Evolutionary conservation across 768 basidiomycete genomes (phyloP).

Genomic region (Trametes cingulata): DNA sequence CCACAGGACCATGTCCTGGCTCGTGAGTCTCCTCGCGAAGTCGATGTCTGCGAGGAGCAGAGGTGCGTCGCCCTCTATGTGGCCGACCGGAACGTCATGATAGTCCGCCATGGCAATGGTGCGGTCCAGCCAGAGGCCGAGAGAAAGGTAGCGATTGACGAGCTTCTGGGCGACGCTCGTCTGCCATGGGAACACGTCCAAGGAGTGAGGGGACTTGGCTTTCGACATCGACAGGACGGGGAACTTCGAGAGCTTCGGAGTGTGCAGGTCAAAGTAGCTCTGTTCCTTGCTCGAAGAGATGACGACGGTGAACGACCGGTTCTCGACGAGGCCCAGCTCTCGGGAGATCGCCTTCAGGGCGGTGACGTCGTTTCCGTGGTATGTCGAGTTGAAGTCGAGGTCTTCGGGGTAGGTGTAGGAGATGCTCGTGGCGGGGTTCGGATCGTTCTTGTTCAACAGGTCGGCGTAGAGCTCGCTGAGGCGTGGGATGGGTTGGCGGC

Average conservation of each 20-base stretch:
- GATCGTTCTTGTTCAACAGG: constrained; percentile 52
- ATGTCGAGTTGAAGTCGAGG: constrained; percentile 64
- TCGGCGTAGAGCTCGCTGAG: constrained; percentile 76
- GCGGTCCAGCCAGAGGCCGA: constrained; percentile 80
- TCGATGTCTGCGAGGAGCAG: constrained; percentile 87
- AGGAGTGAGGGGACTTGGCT: constrained; percentile 67
- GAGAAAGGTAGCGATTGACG: constrained; percentile 75
- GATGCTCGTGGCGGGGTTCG: constrained; percentile 40
- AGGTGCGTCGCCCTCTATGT: constrained; percentile 88
- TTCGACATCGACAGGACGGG: constrained; percentile 88
- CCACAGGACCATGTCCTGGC: constrained; percentile 93
- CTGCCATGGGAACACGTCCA: constrained; percentile 91
- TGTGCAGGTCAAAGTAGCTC: constrained; percentile 72
- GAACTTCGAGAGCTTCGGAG: constrained; percentile 77
- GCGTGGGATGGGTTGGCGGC: constrained; percentile 77
- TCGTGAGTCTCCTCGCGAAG: constrained; percentile 83
- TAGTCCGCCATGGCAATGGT: constrained; percentile 81
- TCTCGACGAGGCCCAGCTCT: constrained; percentile 77
- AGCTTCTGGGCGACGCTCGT: constrained; percentile 78
- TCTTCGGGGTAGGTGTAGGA: constrained; percentile 66
- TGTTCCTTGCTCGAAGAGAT: constrained; percentile 87
- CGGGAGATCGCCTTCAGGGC: constrained; percentile 87
- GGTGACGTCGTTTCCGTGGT: constrained; percentile 75
- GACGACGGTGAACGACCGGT: constrained; percentile 71
- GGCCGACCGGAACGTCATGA: constrained; percentile 91